Evolutionary conservation across 129 eudicot genomes (phyloP).

Genomic region (Flaveria sonorensis): DNA sequence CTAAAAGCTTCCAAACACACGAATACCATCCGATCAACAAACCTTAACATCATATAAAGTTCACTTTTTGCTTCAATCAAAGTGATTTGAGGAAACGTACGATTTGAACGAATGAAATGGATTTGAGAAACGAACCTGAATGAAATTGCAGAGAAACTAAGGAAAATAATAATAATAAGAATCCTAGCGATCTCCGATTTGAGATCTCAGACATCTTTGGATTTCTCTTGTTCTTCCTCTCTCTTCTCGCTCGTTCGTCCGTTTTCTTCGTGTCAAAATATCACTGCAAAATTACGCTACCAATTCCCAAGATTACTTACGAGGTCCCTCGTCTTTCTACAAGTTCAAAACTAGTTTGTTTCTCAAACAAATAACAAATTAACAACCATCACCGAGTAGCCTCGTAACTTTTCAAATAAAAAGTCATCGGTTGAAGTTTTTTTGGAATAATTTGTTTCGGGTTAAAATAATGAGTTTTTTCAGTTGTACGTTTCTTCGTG

Average conservation of each 20-base stretch:
- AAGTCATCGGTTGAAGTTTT: too few relatives aligned
- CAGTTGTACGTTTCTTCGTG: too few relatives aligned
- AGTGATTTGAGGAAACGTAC: neutral
- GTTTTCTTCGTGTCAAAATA: slow-evolving; percentile 27
- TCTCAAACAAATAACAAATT: too few relatives aligned
- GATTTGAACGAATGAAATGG: neutral
- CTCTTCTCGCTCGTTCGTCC: slow-evolving; percentile 18
- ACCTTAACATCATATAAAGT: slow-evolving; percentile 1
- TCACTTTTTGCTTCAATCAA: neutral
- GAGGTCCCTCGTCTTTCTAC: slow-evolving; percentile 6
- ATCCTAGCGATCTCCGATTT: slow-evolving; percentile 40
- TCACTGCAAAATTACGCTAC: slow-evolving; percentile 20
- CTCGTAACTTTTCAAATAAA: too few relatives aligned
- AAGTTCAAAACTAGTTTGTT: neutral
- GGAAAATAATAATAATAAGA: slow-evolving; percentile 32
- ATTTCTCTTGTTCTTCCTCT: slow-evolving; percentile 1
- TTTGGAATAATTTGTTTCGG: too few relatives aligned
- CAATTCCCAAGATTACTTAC: neutral
- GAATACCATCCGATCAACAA: neutral
- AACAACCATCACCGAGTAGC: too few relatives aligned
- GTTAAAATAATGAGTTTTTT: too few relatives aligned
- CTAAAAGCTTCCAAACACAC: slow-evolving; percentile 5
- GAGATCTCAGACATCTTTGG: slow-evolving; percentile 64
- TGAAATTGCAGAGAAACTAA: slow-evolving; percentile 49
- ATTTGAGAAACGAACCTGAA: slow-evolving; percentile 48